Evolutionary conservation across 208 protist species (phyloP).

Genomic region (Leishmania braziliensis): DNA sequence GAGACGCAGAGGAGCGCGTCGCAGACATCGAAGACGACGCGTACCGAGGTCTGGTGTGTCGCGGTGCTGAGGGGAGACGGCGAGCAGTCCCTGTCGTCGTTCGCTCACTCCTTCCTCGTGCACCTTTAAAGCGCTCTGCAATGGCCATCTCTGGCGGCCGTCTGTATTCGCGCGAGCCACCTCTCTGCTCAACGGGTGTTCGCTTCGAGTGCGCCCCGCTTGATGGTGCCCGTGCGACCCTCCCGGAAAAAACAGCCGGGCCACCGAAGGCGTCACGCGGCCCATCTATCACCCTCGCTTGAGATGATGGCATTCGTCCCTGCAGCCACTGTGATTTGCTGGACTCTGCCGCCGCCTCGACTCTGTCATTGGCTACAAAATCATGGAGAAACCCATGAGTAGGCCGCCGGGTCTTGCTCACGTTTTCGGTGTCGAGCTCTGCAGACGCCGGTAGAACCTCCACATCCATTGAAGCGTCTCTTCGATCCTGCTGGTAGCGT

Average conservation of each 20-base stretch:
- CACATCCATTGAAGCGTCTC: not conserved
- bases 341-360: not conserved
- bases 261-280: constrained; percentile 7
- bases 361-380: not conserved
- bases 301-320: too few relatives aligned
- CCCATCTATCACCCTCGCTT: too few relatives aligned
- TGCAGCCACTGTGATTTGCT: not conserved
- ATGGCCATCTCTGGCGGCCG: not conserved
- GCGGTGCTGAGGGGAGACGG: not conserved
- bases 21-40: not conserved
- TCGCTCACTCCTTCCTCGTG: not conserved
- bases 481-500: not conserved
- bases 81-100: not conserved
- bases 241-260: not conserved
- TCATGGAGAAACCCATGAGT: not conserved
- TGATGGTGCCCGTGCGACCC: not conserved
- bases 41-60: not conserved
- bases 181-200: not conserved
- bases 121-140: not conserved
- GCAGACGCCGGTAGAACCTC: not conserved
- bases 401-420: not conserved
- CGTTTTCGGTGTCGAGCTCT: not conserved
- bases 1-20: not conserved
- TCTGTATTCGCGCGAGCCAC: not conserved
- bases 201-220: too few relatives aligned